Evolutionary conservation across 1,139 yeast genomes (phyloP), one percentile per base, ranked within the genome.

Genomic region (Suhomyces maxii): DNA sequence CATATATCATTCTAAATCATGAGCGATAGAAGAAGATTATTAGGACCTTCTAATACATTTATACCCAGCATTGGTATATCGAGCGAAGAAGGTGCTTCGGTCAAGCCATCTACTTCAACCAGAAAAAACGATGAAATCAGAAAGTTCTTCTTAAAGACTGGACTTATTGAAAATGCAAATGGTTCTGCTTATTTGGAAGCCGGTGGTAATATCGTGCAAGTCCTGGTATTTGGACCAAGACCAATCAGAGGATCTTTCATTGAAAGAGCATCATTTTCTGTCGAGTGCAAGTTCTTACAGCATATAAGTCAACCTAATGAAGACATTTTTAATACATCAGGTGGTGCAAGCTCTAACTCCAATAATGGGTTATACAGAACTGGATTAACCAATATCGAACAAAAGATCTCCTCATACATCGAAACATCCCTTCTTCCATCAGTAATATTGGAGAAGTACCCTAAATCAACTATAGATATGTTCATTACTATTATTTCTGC

Each of bases 391-490:
- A 65, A 63, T 33, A 61, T 77, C 33, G 86, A 82, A 56, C 82
- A 79, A 44, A 69, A 68, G 45, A 66, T 83, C 13, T 72, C 83
- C 10, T 69, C 82, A 8, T 84, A 78, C 56, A 69, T 86, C 23
- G 79, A 80, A 47, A 78, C 86, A 2, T 73, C 87, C 37, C 65
- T 84, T 37, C 69, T 79, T 37, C 84, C 89, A 9, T 69, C 85
- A 2, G 77, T 93, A 4, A 66, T 87, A 37, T 71, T 89, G 41
- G 81, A 81, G 13, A 82, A 84, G 50, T 91, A 91, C 62, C 97
- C 98, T 6, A 93, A 93, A 64, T 87, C 96, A 8, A 83, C 91
- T 25, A 88, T 93, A 45, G 95, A 86, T 59, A 75, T 93, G 25
- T 86, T 84, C 56, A 73, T 91, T n/a, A 81, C 86, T 37, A 71